A percentile compares a stretch with the other conserved stretches of the same genome.
Evolutionary conservation across 768 basidiomycete species (phyloP).

Genomic region (Sarcodon aspratus): DNA sequence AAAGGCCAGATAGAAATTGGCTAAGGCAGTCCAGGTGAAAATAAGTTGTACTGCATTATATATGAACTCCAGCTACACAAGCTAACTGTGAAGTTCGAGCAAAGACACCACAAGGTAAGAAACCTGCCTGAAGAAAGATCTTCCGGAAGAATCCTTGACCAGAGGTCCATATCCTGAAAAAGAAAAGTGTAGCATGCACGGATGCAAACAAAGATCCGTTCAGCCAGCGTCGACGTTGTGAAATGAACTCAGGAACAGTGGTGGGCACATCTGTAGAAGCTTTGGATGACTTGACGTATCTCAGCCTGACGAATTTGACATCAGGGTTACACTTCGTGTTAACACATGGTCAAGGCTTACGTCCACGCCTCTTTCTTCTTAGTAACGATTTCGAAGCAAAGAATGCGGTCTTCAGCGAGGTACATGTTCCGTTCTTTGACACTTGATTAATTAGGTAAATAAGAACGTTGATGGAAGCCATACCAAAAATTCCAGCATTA

Average conservation of each 20-base stretch:
- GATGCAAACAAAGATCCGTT: constrained; percentile 90
- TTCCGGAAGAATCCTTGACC: constrained; percentile 87
- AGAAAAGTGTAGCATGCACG: constrained; percentile 85
- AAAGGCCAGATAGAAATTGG: constrained; percentile 91
- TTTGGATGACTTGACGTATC: constrained; percentile 89
- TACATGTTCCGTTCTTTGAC: constrained; percentile 76
- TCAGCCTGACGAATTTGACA: constrained; percentile 33
- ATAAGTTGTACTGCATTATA: constrained; percentile 85
- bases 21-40: constrained; percentile 91
- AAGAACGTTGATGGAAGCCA: constrained; percentile 3
- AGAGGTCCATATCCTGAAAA: constrained; percentile 80
- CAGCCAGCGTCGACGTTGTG: constrained; percentile 82
- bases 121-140: constrained; percentile 44
- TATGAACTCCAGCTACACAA: constrained; percentile 67
- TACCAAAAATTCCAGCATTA: constrained; percentile 58
- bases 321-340: too few relatives aligned
- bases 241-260: constrained; percentile 86
- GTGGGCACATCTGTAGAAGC: constrained; percentile 96
- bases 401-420: constrained; percentile 81
- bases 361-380: constrained; percentile 79
- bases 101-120: neutral
- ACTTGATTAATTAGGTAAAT: neutral
- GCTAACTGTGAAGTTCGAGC: neutral
- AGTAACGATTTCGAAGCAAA: constrained; percentile 90
- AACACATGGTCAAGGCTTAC: constrained; percentile 28